phyloP scores from a whole-genome alignment of 805 yeast genomes.

The Kregervanrija fluxuum region DNA sequence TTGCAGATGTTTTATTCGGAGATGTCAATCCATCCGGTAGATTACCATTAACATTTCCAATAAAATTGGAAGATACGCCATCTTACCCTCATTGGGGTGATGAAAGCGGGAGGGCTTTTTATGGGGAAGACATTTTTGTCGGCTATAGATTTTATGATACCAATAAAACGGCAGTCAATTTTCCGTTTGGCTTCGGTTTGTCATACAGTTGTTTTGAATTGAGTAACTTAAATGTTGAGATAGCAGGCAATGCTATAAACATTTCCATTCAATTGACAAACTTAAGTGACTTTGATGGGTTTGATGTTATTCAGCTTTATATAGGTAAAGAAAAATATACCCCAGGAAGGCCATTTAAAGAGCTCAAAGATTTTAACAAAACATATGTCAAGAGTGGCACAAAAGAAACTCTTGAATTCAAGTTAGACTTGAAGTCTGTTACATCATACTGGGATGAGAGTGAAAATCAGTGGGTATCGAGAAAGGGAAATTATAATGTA shows the following conservation, averaged over 20 bases:
- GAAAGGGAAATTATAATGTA: slow-evolving; percentile 43
- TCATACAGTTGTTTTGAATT: slow-evolving; percentile 49
- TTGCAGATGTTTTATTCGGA: slow-evolving; percentile 55
- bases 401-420: slow-evolving; percentile 29
- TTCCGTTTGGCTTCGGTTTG: slow-evolving; percentile 58
- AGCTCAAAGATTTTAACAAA: slow-evolving; percentile 52
- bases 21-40: slow-evolving; percentile 57
- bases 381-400: slow-evolving; percentile 40
- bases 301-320: slow-evolving; percentile 52
- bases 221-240: no score
- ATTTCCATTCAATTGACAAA: slow-evolving; percentile 34
- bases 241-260: slow-evolving; percentile 24
- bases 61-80: slow-evolving; percentile 45
- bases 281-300: slow-evolving; percentile 41
- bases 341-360: slow-evolving; percentile 46
- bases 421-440: slow-evolving; percentile 40
- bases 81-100: slow-evolving; percentile 45
- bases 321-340: slow-evolving; percentile 27
- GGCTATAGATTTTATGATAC: slow-evolving; percentile 60
- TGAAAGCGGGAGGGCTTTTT: slow-evolving; percentile 45
- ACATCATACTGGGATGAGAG: slow-evolving; percentile 48
- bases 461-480: slow-evolving; percentile 42
- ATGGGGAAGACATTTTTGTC: slow-evolving; percentile 61
- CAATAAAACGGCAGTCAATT: slow-evolving; percentile 38
- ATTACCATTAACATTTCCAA: slow-evolving; percentile 49